Evolutionary conservation across 306 rosid species (phyloP).

Genomic region (Pyrus betulifolia): DNA sequence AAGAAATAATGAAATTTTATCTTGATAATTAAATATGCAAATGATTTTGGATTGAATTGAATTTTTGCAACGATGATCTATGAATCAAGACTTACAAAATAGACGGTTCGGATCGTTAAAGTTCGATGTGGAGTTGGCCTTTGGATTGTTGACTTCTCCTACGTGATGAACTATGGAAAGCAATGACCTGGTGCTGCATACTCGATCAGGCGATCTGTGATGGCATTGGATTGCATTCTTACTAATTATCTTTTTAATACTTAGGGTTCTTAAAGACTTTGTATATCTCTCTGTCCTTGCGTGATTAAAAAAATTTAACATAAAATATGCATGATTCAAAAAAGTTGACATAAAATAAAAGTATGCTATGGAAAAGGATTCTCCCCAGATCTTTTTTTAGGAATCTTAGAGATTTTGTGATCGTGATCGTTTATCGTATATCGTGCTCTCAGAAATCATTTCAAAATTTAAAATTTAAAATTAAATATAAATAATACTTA

Average conservation of each 20-base stretch:
- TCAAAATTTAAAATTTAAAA: too few relatives aligned
- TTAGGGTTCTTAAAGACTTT: background rate
- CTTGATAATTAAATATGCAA: too few relatives aligned
- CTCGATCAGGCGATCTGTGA: background rate
- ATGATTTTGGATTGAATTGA: too few relatives aligned
- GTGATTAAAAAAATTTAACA: background rate
- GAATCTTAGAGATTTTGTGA: rapidly evolving
- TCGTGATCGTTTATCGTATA: too few relatives aligned
- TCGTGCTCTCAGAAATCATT: too few relatives aligned
- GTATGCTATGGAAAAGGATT: too few relatives aligned
- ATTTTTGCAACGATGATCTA: too few relatives aligned
- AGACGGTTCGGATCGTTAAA: rapidly evolving
- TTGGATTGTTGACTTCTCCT: background rate
- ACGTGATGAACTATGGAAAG: background rate
- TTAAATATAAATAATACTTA: too few relatives aligned
- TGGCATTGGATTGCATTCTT: background rate
- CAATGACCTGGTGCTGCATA: background rate
- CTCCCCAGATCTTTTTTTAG: too few relatives aligned
- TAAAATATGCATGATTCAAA: background rate
- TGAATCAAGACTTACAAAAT: too few relatives aligned
- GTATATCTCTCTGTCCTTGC: background rate
- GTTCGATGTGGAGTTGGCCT: too few relatives aligned
- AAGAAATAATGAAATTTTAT: too few relatives aligned
- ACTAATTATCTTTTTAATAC: background rate
- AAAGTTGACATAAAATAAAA: background rate